Conservation (phyloP, 257 asterid species). For the Rehmannia glutinosa region DNA sequence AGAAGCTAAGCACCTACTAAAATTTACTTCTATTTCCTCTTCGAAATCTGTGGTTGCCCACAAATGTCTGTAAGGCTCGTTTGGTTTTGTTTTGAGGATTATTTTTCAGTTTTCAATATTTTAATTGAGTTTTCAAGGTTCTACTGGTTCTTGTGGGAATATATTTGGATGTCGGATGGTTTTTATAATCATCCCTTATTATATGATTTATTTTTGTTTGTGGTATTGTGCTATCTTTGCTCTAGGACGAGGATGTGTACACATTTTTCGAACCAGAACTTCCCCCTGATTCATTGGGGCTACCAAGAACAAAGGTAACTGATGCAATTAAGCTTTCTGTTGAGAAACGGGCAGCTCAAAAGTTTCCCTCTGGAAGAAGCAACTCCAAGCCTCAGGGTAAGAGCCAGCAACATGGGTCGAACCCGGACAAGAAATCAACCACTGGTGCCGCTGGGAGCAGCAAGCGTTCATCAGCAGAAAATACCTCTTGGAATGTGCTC, state of each 20-base stretch:
- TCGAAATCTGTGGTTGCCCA: too few relatives aligned
- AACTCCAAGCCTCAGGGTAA: slow-evolving; percentile 38
- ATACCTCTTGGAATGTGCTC: slow-evolving; percentile 72
- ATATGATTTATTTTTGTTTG: too few relatives aligned
- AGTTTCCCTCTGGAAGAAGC: slow-evolving; percentile 38
- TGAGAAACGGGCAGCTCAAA: slow-evolving; percentile 45
- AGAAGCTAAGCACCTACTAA: background rate
- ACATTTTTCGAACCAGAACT: slow-evolving; percentile 94
- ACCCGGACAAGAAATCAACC: slow-evolving; percentile 32
- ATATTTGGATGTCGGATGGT: too few relatives aligned
- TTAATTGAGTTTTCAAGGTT: too few relatives aligned
- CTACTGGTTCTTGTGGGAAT: too few relatives aligned
- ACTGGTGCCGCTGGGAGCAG: slow-evolving; percentile 17
- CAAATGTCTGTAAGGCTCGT: too few relatives aligned
- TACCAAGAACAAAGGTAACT: slow-evolving; percentile 41
- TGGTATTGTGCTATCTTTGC: background rate
- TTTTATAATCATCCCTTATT: too few relatives aligned
- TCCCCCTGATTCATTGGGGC: slow-evolving; percentile 47
- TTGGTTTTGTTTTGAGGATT: too few relatives aligned
- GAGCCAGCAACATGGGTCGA: slow-evolving; percentile 23
- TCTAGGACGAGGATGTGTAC: slow-evolving; percentile 90
- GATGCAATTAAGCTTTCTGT: slow-evolving; percentile 35
- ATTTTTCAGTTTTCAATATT: too few relatives aligned
- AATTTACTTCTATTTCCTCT: background rate
- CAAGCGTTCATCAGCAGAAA: slow-evolving; percentile 32